Conservation (phyloP, 2,329 filamentous ascomycete genomes). For the Hypoxylon sp. region DNA sequence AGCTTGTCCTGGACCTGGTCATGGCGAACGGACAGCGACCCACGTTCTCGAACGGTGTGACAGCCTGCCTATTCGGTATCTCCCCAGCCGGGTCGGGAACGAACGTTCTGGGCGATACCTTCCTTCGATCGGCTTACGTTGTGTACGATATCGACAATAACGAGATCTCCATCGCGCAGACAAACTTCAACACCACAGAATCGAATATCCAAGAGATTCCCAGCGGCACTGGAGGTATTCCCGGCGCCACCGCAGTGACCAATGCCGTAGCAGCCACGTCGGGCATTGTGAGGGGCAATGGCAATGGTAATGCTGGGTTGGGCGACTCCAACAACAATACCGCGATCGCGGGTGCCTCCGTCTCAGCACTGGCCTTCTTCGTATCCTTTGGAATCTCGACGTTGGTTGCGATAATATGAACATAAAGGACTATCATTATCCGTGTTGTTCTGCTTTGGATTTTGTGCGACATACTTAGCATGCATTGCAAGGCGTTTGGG, state of each 20-base stretch:
- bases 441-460: constrained; percentile 22
- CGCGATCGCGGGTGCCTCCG: constrained; percentile 18
- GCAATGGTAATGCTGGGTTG: constrained; percentile 42
- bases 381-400: constrained; percentile 40
- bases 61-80: constrained; percentile 78
- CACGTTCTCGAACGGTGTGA: constrained; percentile 66
- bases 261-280: constrained; percentile 66
- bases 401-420: constrained; percentile 39
- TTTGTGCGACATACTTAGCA: constrained; percentile 25
- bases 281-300: constrained; percentile 54
- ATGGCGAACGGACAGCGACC: constrained; percentile 64
- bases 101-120: constrained; percentile 80
- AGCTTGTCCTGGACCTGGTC: constrained; percentile 71
- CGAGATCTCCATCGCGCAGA: constrained; percentile 78
- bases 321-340: constrained; percentile 31
- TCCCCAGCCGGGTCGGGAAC: constrained; percentile 69
- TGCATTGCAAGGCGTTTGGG: constrained; percentile 43
- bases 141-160: constrained; percentile 82
- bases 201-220: constrained; percentile 70
- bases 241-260: constrained; percentile 66
- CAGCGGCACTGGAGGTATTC: constrained; percentile 63
- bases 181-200: constrained; percentile 70
- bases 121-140: constrained; percentile 80
- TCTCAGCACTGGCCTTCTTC: constrained; percentile 32
- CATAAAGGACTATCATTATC: constrained; percentile 16